Percentiles rank a stretch among this genome's conserved stretches.
phyloP scores from a whole-genome alignment of 805 yeast genomes.

The Ogataea nitratoaversa region DNA sequence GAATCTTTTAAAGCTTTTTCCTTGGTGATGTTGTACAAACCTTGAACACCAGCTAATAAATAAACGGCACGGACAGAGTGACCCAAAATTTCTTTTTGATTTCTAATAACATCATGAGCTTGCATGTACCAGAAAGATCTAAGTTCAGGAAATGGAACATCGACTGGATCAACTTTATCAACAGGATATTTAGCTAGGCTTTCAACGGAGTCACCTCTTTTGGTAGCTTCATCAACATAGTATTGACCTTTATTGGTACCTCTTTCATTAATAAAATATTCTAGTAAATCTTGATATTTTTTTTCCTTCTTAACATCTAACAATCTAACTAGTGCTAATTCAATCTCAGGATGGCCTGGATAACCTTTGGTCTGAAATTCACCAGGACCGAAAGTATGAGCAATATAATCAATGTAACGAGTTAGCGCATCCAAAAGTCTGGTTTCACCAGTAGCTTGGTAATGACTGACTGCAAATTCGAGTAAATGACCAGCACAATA shows the following conservation, averaged over 20 bases:
- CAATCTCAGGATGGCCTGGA: slow-evolving; percentile 28
- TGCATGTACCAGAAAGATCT: slow-evolving; percentile 22
- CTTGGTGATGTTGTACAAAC: slow-evolving; percentile 14
- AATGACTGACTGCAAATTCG: slow-evolving; percentile 24
- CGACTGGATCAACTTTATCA: slow-evolving; percentile 5
- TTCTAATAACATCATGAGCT: slow-evolving; percentile 19
- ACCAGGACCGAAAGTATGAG: slow-evolving; percentile 18
- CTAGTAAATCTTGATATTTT: slow-evolving; percentile 16
- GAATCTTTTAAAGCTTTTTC: slow-evolving; percentile 13
- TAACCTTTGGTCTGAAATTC: slow-evolving; percentile 20
- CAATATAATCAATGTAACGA: slow-evolving; percentile 19
- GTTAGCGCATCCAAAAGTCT: slow-evolving; percentile 15
- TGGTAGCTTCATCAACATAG: slow-evolving; percentile 16
- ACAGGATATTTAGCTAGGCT: slow-evolving; percentile 12
- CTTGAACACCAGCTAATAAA: slow-evolving; percentile 22
- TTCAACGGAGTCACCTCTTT: slow-evolving; percentile 9
- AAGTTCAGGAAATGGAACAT: slow-evolving; percentile 11
- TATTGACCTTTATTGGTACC: slow-evolving; percentile 19
- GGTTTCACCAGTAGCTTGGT: slow-evolving; percentile 15
- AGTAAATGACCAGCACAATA: slow-evolving; percentile 14
- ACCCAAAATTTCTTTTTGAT: slow-evolving; percentile 18
- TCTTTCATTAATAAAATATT: slow-evolving; percentile 22
- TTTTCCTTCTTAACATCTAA: slow-evolving; percentile 13
- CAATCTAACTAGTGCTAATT: slow-evolving; percentile 23
- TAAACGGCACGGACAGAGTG: slow-evolving; percentile 24